These are phyloP conservation scores for Graphilbum ipis-grandicollis DNA, from an alignment of 2,329 filamentous ascomycete genomes.

Conservation along the genomic window DNA sequence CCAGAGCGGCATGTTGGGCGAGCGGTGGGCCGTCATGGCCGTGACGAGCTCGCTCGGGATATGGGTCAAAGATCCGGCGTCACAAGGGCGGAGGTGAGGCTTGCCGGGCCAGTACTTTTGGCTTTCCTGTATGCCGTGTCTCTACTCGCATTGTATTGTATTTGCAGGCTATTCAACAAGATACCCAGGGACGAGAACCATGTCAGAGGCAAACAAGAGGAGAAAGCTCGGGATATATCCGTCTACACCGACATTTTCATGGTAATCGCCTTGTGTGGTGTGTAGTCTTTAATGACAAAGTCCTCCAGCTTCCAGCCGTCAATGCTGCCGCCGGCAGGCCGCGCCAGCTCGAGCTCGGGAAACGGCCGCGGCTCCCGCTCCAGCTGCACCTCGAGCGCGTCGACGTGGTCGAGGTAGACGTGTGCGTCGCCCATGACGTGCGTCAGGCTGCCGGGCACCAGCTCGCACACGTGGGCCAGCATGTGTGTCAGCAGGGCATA, in stretches of 20 bases:
- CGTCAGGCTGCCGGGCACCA: conserved; percentile 73
- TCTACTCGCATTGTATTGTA: no score
- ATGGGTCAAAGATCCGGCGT: conserved; percentile 10
- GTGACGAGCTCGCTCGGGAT: conserved; percentile 19
- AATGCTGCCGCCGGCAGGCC: conserved; percentile 51
- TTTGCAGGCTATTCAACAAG: no score
- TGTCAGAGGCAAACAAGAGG: no score
- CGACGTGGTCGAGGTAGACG: conserved; percentile 83
- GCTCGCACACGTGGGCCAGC: conserved; percentile 70
- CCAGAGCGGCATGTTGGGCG: conserved; percentile 19
- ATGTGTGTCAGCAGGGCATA: conserved; percentile 93
- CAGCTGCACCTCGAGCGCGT: conserved; percentile 68
- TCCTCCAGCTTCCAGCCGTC: conserved; percentile 86
- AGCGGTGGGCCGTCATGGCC: conserved; percentile 25
- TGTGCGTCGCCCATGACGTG: conserved; percentile 99
- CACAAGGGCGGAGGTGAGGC: neutral
- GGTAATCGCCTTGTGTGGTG: conserved; percentile 76
- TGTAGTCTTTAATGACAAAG: conserved; percentile 73
- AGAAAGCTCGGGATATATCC: no score
- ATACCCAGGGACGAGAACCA: no score
- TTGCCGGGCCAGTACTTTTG: no score
- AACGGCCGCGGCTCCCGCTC: conserved; percentile 66
- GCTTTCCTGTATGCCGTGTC: no score
- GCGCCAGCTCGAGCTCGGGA: conserved; percentile 56
- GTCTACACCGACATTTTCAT: conserved; percentile 76